Evolutionary conservation across 2,329 filamentous ascomycete genomes (phyloP), one percentile per base, ranked within the genome.

Genomic region (Lasiodiplodia gonubiensis): DNA sequence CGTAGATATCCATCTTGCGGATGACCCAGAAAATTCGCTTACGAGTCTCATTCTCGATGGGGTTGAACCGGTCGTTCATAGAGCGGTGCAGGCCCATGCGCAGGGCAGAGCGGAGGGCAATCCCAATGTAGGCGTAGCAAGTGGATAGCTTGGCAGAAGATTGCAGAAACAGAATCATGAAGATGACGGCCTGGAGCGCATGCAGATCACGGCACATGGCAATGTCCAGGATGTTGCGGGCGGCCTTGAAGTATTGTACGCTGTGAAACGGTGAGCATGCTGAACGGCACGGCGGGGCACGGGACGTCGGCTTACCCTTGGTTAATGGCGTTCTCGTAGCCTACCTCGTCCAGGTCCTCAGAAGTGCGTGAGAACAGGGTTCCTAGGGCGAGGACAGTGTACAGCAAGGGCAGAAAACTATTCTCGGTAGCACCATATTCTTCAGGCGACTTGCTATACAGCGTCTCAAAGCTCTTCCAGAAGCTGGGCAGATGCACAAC

Each of bases 401-500:
- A 84, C 21, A 84, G 73, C 21, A 85, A 72, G 16, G 83, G 82
- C 42, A 85, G 72, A 66, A 84, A 85, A 30, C 72, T 79, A 61
- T 82, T 79, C 52, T 85, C 83, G 14, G 80, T 75, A 67, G 80
- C 79, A 18, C 75, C 78, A 70, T 82, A 83, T 51, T 80, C 75
- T 23, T 84, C 82, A 14, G 76, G 70, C 2, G 90, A 83, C 25
- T 84, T 88, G 70, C 90, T 87, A 78, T 97, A 97, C 48, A 97
- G 85, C 66, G 86, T 86, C 71, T 97, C 89, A 70, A 97, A 86
- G 73, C 88, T 89, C 68, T 87, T 85, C 79, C 91, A 93, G 76
- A 97, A 97, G 0, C 88, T 88, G 0, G 94, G 94, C 60, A 91
- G 84, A 74, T 97, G 93, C 5, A 97, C 86, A 67, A 94, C 89